Evolutionary conservation across 768 basidiomycete genomes (phyloP), one percentile per base, ranked within the genome.

Genomic region (Multifurca ochricompacta): DNA sequence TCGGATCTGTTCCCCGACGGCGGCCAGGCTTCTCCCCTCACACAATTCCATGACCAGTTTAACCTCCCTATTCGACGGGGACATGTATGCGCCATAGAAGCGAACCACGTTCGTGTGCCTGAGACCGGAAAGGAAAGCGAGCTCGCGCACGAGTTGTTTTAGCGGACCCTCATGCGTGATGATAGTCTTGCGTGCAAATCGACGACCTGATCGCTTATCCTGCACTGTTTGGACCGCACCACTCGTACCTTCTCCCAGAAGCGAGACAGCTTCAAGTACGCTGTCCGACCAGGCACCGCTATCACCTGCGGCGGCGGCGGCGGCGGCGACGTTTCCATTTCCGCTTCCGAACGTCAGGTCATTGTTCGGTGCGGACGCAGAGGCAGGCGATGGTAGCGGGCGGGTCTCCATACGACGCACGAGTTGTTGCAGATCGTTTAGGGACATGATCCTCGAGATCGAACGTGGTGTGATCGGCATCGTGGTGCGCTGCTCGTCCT

Each of bases 161-260:
- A 83, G 72, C 8, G 91, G 91, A 36, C 88, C 93, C 58, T 87
- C 85, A 39, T 84, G 80, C 4, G 87, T 88, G 31, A 85, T 85
- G 63, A 91, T 89, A 4, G 88, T 88, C 74, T 96, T 96, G 64
- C 91, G 81, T 5, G 93, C 93, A 77, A 93, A 82, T 58, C 91
- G 77, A 63, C 74, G 74, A n/a, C 78, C 78, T 0, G 80, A 85
- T 51, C 83, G 81, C 63, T 76, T 83, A 65, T 93, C 87, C 67
- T 72, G 78, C 32, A 94, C 92, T 67, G 88, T 88, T 64, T 92
- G 82, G 11, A 96, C 93, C 8, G 89, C 89, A 25, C 93, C 93
- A 23, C 91, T 89, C 51, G 90, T 88, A 25, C 93, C 93, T 60
- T 94, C 91, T 13, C 93, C 93, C 1, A 96, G 71, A 47, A 86